A percentile compares a stretch with the other conserved stretches of the same genome.
Conservation (phyloP, 495 filamentous ascomycete species). For the Aspergillus nidulans region DNA sequence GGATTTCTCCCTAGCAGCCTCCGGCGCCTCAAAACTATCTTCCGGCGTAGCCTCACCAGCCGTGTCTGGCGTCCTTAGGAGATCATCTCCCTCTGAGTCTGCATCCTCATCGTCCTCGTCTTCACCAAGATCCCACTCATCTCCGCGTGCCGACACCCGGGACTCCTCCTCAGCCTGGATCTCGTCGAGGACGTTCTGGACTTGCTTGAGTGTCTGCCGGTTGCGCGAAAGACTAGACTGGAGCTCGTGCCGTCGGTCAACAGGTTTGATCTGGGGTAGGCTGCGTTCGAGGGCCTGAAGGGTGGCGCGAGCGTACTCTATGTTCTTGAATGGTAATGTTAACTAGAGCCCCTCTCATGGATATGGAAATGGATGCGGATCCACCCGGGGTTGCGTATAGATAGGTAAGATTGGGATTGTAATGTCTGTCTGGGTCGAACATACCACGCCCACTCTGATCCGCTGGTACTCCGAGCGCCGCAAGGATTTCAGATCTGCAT, state of each 20-base stretch:
- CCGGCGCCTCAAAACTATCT: slow-evolving; percentile 9
- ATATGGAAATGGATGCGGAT: background rate
- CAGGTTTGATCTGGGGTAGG: slow-evolving; percentile 58
- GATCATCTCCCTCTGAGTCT: slow-evolving; percentile 36
- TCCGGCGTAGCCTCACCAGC: slow-evolving; percentile 3
- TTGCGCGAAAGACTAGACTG: slow-evolving; percentile 65
- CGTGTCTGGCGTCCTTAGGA: slow-evolving; percentile 24
- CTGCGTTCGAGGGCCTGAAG: slow-evolving; percentile 76
- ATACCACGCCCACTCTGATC: slow-evolving; percentile 59
- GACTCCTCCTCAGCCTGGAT: slow-evolving; percentile 23
- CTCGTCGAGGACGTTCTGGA: slow-evolving; percentile 57
- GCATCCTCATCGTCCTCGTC: slow-evolving; percentile 24
- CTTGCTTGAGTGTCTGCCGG: slow-evolving; percentile 57
- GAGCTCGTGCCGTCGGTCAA: slow-evolving; percentile 58
- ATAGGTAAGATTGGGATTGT: background rate
- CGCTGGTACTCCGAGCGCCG: slow-evolving; percentile 66
- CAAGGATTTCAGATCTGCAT: slow-evolving; percentile 55
- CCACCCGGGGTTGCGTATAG: background rate
- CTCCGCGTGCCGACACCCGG: slow-evolving; percentile 1
- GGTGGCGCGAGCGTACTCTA: slow-evolving; percentile 73
- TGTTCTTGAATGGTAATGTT: slow-evolving; percentile 49
- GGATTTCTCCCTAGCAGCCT: background rate
- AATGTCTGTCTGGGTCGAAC: slow-evolving; percentile 19
- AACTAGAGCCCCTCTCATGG: background rate
- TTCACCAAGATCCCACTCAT: slow-evolving; percentile 18